Evolutionary conservation across 2,329 filamentous ascomycete genomes (phyloP), one percentile per base, ranked within the genome.

Genomic region (Colletotrichum trifolii): DNA sequence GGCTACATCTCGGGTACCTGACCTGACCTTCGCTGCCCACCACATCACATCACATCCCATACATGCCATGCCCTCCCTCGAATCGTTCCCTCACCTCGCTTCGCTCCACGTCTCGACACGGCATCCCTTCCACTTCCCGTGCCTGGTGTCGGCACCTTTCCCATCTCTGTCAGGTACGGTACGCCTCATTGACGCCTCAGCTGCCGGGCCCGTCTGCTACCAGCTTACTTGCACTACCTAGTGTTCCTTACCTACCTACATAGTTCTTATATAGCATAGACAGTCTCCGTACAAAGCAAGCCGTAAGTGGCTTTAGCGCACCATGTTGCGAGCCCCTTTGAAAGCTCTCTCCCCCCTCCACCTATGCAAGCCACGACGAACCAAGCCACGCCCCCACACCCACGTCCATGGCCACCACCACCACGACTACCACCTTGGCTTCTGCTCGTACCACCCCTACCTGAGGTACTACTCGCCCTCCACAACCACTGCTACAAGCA

Each of bases 61-160:
- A 39, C 52, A 55, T 62, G 36, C 52, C 62, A 62, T 55, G 13
- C 46, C 45, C 52, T 62, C 59, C 59, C 58, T 61, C 43, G 40
- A 39, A 25, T 46, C 54, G 34, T 64, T 45, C 55, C 50, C 39
- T 52, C 56, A 48, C 49, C 49, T 63, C 61, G 34, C 55, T 46
- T 61, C 35, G 45, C 50, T 10, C 25, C 25, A 25, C 25, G 35
- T 33, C 38, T 55, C 57, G 52, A 50, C 25, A 10, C 36, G 49
- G 40, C 52, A 62, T 65, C 63, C 63, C 63, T 66, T 53, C 62
- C 62, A 61, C 57, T 62, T 61, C 50, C 13, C 45, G 49, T 38
- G 46, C 52, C 38, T 62, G 62, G 39, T 60, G 59, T 61, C 50
- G 57, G 45, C 57, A 55, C 50, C 38, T 65, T 56, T 40, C 63